These are phyloP conservation scores for Pichia deserticola DNA, from an alignment of 805 yeast species.

Conservation along the genomic window DNA sequence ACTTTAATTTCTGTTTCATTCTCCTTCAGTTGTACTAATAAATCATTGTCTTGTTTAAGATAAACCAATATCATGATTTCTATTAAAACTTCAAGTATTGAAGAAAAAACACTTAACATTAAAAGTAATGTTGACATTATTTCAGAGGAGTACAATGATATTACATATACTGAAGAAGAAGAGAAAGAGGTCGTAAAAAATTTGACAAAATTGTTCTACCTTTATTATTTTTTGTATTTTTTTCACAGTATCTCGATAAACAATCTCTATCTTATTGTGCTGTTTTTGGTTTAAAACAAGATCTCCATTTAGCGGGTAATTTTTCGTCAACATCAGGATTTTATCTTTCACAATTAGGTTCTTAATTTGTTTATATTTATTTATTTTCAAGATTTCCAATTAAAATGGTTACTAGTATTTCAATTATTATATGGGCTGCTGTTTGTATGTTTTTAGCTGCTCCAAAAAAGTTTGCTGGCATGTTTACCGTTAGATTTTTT, in stretches of 20 bases:
- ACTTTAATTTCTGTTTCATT: too few relatives aligned
- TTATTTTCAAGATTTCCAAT: constrained; percentile 50
- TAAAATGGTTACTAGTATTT: constrained; percentile 40
- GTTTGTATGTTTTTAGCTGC: constrained; percentile 43
- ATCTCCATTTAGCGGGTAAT: constrained; percentile 40
- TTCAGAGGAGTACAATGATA: neutral
- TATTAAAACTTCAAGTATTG: neutral
- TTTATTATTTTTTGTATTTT: constrained; percentile 19
- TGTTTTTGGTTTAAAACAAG: constrained; percentile 45
- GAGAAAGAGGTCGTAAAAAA: constrained; percentile 28
- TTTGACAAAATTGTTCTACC: constrained; percentile 34
- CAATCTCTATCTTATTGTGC: constrained; percentile 33
- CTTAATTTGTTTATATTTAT: constrained; percentile 46
- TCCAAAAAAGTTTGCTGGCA: constrained; percentile 36
- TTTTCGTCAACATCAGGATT: constrained; percentile 29
- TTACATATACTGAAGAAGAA: constrained; percentile 19
- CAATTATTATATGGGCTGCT: constrained; percentile 56
- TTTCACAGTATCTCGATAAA: constrained; percentile 17
- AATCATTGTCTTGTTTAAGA: too few relatives aligned
- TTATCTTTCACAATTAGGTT: constrained; percentile 33
- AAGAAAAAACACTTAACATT: neutral
- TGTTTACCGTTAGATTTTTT: constrained; percentile 38
- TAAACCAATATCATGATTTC: too few relatives aligned
- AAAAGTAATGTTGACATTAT: neutral
- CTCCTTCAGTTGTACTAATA: too few relatives aligned